phyloP scores from a whole-genome alignment of 2,329 filamentous ascomycete genomes.

The Byssothecium circinans region DNA sequence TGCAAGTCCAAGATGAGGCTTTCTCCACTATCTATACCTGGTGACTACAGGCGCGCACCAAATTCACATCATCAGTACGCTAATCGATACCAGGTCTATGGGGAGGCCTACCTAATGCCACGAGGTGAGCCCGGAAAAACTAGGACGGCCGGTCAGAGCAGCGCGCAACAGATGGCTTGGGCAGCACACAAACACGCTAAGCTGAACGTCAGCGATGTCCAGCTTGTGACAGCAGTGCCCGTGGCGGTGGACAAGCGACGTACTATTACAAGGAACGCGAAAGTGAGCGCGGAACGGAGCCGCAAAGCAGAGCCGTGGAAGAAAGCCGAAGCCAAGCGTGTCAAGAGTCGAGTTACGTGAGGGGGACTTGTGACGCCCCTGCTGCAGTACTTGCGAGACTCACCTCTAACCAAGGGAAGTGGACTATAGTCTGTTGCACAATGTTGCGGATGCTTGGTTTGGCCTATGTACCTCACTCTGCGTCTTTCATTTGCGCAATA shows the following conservation, averaged over 20 bases:
- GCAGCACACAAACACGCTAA: constrained; percentile 38
- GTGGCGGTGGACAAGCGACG: constrained; percentile 2
- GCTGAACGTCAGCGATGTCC: constrained; percentile 14
- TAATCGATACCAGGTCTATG: constrained; percentile 14
- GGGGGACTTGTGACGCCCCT: too few relatives aligned
- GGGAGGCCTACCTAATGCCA: constrained; percentile 30
- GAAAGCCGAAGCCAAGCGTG: constrained; percentile 21
- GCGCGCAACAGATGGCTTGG: constrained; percentile 24
- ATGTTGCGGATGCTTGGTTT: too few relatives aligned
- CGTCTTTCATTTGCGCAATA: constrained; percentile 15
- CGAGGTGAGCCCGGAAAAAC: constrained; percentile 17
- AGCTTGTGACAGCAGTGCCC: constrained; percentile 23
- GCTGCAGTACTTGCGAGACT: too few relatives aligned
- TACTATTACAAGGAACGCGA: constrained; percentile 16
- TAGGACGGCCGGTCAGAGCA: constrained; percentile 11
- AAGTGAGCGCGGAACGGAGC: constrained; percentile 6
- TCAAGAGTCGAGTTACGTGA: neutral
- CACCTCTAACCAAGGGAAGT: neutral
- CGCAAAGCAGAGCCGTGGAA: neutral
- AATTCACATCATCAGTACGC: constrained; percentile 22
- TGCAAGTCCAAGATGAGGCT: constrained; percentile 12
- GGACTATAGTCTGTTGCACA: neutral
- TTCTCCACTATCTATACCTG: constrained; percentile 27
- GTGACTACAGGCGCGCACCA: constrained; percentile 13
- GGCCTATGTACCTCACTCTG: too few relatives aligned